Percentiles rank a stretch among this genome's conserved stretches.
phyloP scores from a whole-genome alignment of 208 protist species.

The Acanthamoeba polyphaga region DNA sequence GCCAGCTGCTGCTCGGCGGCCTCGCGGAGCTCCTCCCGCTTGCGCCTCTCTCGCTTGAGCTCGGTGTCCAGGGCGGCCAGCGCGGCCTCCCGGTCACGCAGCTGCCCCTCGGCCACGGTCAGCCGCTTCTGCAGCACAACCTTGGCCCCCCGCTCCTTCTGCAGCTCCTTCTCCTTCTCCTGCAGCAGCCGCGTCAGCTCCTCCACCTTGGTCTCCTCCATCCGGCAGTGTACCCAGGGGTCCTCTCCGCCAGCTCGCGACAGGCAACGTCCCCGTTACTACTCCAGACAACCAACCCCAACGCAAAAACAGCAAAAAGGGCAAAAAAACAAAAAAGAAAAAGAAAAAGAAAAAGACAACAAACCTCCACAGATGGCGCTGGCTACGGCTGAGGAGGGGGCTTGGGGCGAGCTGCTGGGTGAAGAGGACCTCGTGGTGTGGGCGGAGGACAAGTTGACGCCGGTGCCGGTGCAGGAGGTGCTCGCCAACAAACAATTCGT shows the following conservation, averaged over 20 bases:
- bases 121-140: conserved; percentile 34
- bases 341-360: too few species aligned
- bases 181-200: not conserved
- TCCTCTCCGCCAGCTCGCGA: too few species aligned
- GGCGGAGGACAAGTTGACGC: not conserved
- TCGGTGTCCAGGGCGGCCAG: not conserved
- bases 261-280: too few species aligned
- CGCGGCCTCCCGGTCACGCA: not conserved
- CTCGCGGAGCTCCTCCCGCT: conserved; percentile 2
- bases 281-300: too few species aligned
- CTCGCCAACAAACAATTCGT: conserved; percentile 2
- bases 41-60: conserved; percentile 30
- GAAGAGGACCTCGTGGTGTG: not conserved
- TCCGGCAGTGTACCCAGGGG: too few species aligned
- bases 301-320: not conserved
- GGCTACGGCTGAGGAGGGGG: too few species aligned
- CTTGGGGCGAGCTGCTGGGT: too few species aligned
- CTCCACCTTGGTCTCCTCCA: not conserved
- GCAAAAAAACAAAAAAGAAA: too few species aligned
- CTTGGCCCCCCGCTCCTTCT: conserved; percentile 36
- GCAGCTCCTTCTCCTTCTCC: conserved; percentile 18
- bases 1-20: not conserved
- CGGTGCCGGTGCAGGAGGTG: not conserved
- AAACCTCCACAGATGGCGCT: too few species aligned
- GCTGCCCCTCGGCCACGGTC: not conserved